Evolutionary conservation across 2,329 filamentous ascomycete genomes (phyloP), one percentile per base, ranked within the genome.

Genomic region (Ophiocordyceps sinensis): DNA sequence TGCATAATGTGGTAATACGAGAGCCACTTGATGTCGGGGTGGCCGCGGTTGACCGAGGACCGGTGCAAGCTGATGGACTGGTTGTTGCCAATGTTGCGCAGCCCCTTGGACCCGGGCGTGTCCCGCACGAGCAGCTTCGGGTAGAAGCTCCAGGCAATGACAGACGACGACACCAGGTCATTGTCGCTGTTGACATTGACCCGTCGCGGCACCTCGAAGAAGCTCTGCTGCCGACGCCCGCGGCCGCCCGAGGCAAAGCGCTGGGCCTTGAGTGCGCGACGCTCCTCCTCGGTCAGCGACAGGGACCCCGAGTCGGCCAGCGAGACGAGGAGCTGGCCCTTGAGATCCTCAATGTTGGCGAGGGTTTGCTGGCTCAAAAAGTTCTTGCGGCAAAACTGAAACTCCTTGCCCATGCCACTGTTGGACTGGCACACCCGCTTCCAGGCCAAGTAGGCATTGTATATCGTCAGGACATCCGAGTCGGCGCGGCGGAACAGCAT

Each of bases 1-100:
- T 95, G 88, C 85, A 96, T 94, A 48, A 96, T 94, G 58, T 94
- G 84, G 63, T 96, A 96, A 59, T 94, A 98, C 1, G 85, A 91
- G 36, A 98, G 66, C 78, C 85, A 96, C 53, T 79, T 81, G 32
- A 87, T 65, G 34, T 78, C 75, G 37, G 69, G 65, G 44, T 67
- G 68, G 8, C 70, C 73, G 55, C 87, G 87, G 59, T 96, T 96
- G 49, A 98, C 85, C 1, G 86, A 94, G 1, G 82, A 84, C 1
- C 87, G 84, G 50, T 94, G 86, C 17, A 98, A 66, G 43, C 79
- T 86, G 50, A 98, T 87, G 36, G 76, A 74, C 59, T 96, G 89
- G 57, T 93, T 95, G 63, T 94, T 96, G 40, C 84, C 79, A 44
- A 95, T 79, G 50, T 95, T 96, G 42, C 88, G 80, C 70, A 88